Conservation (phyloP, 2,329 filamentous ascomycete genomes). For the Phialophora expanda region DNA sequence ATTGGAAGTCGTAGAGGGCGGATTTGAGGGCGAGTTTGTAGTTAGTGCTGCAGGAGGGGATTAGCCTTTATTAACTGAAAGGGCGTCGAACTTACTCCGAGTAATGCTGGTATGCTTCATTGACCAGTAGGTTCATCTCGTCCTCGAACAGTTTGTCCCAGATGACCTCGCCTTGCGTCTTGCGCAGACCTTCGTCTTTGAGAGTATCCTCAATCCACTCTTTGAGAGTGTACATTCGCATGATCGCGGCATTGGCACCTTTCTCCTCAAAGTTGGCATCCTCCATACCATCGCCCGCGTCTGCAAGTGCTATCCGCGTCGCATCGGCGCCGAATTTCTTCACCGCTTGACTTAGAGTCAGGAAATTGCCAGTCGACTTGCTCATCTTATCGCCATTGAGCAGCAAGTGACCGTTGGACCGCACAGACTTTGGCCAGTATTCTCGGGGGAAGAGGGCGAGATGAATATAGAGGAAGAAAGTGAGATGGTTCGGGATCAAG, state of each 20-base stretch:
- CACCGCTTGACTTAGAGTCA: constrained; percentile 84
- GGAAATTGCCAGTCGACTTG: constrained; percentile 96
- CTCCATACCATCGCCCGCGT: constrained; percentile 90
- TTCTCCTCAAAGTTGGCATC: constrained; percentile 98
- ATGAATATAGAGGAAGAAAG: constrained; percentile 94
- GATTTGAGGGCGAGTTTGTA: constrained; percentile 88
- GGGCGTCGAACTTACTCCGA: constrained; percentile 56
- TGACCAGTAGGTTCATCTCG: constrained; percentile 84
- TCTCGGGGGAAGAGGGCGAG: constrained; percentile 83
- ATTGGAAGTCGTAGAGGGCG: constrained; percentile 87
- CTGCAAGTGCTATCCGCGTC: constrained; percentile 85
- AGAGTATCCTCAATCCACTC: constrained; percentile 92
- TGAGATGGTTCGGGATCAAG: constrained; percentile 89
- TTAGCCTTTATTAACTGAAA: background rate
- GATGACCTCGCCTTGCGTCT: constrained; percentile 69
- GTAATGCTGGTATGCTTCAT: constrained; percentile 79
- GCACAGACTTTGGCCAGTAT: constrained; percentile 86
- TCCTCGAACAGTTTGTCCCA: constrained; percentile 91
- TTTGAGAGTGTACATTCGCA: constrained; percentile 79
- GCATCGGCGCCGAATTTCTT: constrained; percentile 95
- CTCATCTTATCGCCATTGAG: constrained; percentile 99
- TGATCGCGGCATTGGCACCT: constrained; percentile 88
- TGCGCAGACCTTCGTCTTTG: constrained; percentile 74
- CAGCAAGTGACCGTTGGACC: constrained; percentile 90
- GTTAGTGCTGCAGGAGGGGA: constrained; percentile 60